A percentile compares a stretch with the other conserved stretches of the same genome.
Conservation (phyloP, 2,329 filamentous ascomycete species). For the Beauveria brongniartii region DNA sequence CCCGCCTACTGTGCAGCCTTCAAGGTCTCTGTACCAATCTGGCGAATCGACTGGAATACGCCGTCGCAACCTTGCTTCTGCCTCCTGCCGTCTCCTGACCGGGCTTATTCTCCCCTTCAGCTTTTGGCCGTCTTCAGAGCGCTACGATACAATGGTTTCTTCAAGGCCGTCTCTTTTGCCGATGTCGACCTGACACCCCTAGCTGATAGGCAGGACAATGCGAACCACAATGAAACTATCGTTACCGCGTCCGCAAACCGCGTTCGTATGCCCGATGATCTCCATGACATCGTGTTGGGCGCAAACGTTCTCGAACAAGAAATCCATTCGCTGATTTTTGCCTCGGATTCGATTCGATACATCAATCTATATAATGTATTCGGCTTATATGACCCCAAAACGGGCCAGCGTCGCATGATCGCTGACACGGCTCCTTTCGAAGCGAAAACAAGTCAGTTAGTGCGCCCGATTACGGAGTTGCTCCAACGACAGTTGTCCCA, state of each 20-base stretch:
- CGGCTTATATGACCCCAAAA: conserved; percentile 19
- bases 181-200: conserved; percentile 40
- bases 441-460: conserved; percentile 30
- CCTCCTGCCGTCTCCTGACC: conserved; percentile 31
- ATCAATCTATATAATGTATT: conserved; percentile 43
- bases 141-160: conserved; percentile 51
- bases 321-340: conserved; percentile 47
- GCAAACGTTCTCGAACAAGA: conserved; percentile 47
- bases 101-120: conserved; percentile 40
- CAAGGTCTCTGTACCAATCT: conserved; percentile 39
- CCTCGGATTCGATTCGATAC: conserved; percentile 46
- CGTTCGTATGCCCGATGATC: conserved; percentile 38
- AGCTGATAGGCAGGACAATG: conserved; percentile 33
- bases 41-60: conserved; percentile 39
- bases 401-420: conserved; percentile 18
- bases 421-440: conserved; percentile 17
- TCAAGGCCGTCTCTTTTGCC: conserved; percentile 48
- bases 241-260: conserved; percentile 46
- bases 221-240: conserved; percentile 32
- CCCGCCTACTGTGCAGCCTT: conserved; percentile 48
- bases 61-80: conserved; percentile 44
- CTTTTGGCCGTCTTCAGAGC: conserved; percentile 49
- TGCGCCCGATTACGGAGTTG: conserved; percentile 41
- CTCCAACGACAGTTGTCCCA: conserved; percentile 37
- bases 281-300: conserved; percentile 40